phyloP scores from a whole-genome alignment of 352 stramenopile genomes.

The Pilasporangium apinafurcum region DNA sequence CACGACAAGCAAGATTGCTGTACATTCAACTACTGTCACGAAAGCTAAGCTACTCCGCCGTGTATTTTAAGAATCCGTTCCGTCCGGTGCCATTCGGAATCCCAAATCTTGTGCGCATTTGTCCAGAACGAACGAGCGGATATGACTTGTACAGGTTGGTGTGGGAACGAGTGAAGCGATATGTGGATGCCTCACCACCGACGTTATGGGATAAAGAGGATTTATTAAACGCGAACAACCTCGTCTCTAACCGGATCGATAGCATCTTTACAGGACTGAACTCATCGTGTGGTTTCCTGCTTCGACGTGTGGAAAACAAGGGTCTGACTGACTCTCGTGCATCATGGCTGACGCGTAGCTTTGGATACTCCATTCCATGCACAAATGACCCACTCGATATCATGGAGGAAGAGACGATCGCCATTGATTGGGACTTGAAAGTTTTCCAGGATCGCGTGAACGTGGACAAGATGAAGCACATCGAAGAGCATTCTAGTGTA shows the following conservation, averaged over 20 bases:
- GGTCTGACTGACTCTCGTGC: constrained; percentile 74
- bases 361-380: constrained; percentile 78
- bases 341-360: constrained; percentile 72
- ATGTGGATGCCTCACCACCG: constrained; percentile 42
- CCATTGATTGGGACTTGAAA: constrained; percentile 81
- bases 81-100: constrained; percentile 77
- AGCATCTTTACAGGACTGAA: constrained; percentile 74
- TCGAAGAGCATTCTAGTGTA: constrained; percentile 76
- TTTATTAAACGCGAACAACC: constrained; percentile 15
- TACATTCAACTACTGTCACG: constrained; percentile 79
- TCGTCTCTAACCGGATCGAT: constrained; percentile 72
- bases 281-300: constrained; percentile 63
- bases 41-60: constrained; percentile 82
- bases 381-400: constrained; percentile 68
- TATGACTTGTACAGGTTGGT: constrained; percentile 78
- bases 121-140: constrained; percentile 75
- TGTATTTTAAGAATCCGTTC: constrained; percentile 89
- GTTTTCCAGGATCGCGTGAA: constrained; percentile 80
- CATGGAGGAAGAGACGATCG: constrained; percentile 82
- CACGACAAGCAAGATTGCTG: constrained; percentile 61
- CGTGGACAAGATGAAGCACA: constrained; percentile 83
- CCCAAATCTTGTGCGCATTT: constrained; percentile 83
- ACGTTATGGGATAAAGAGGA: constrained; percentile 28
- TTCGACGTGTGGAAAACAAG: constrained; percentile 81
- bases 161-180: constrained; percentile 79